Evolutionary conservation across 768 basidiomycete species (phyloP), one percentile per base, ranked within the genome.

Genomic region (Xerocomellus amylosporus): DNA sequence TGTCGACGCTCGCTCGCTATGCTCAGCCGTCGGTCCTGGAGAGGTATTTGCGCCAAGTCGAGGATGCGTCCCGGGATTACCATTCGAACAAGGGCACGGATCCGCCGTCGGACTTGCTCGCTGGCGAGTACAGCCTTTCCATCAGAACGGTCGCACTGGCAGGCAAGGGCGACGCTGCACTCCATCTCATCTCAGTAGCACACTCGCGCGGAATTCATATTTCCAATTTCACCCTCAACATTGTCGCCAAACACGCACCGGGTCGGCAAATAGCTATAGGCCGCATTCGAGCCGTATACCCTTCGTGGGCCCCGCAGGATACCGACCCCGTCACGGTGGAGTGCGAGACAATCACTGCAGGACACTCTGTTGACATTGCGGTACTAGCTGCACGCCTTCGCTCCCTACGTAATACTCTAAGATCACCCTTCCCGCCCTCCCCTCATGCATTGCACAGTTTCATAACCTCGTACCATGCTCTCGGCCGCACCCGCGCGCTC

Each of bases 1-100:
- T 81, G 31, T 71, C 75, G 2, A 65, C 68, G 5, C 64, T 87
- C 19, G 68, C 79, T 37, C 77, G 77, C 20, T 80, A 76, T 64
- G 73, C 78, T 3, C 53, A 65, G 6, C 69, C 71, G 4, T 57
- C 68, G 2, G 60, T 71, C 40, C 69, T 71, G 53, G 55, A 64
- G 42, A 56, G 54, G 7, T 84, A 83, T 60, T 54, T 87, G 33
- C 51, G 56, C 4, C 41, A 70, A n/a, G 57, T 71, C 12, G 53
- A 67, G 37, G 52, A 51, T 26, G 55, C 60, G n/a, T 53, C 61
- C 5, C 57, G 49, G 30, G 46, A 40, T 12, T 59, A 59, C 36
- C 28, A 59, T 42, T 15, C 10, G 9, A 60, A 42, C 40, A 55
- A 17, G 10, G 46, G n/a, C 17, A 51, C 15, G 8, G 33, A 9